Evolutionary conservation across 2,329 filamentous ascomycete species (phyloP).

Genomic region (Ophiocordyceps robertsii): DNA sequence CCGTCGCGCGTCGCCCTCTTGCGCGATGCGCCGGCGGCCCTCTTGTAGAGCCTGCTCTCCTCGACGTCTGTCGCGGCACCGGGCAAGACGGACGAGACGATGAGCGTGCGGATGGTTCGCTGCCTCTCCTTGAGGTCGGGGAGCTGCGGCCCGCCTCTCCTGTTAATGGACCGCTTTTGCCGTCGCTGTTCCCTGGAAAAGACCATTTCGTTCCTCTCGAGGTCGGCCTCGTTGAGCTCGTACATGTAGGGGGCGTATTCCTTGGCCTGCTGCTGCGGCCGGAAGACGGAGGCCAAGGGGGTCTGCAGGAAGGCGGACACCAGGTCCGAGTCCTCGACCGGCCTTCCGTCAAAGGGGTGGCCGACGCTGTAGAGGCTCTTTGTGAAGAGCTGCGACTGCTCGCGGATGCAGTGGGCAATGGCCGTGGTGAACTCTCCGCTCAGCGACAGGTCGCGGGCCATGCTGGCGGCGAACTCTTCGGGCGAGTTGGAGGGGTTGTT

Average conservation of each 20-base stretch:
- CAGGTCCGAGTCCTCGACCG: conserved; percentile 84
- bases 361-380: conserved; percentile 86
- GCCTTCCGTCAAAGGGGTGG: conserved; percentile 88
- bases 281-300: conserved; percentile 70
- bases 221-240: conserved; percentile 78
- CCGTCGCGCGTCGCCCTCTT: conserved; percentile 46
- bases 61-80: conserved; percentile 71
- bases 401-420: conserved; percentile 93
- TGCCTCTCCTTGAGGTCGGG: conserved; percentile 95
- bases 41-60: conserved; percentile 78
- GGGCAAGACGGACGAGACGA: conserved; percentile 86
- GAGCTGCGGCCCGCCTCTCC: conserved; percentile 79
- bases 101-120: conserved; percentile 79
- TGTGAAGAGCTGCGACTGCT: conserved; percentile 89
- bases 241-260: conserved; percentile 91
- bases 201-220: conserved; percentile 82
- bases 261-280: conserved; percentile 83
- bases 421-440: conserved; percentile 94
- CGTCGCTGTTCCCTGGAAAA: conserved; percentile 87
- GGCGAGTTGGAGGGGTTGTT: conserved; percentile 90
- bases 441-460: conserved; percentile 81
- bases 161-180: conserved; percentile 90
- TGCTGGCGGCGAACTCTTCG: conserved; percentile 82
- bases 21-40: conserved; percentile 45
- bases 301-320: conserved; percentile 74